A percentile compares a stretch with the other conserved stretches of the same genome.
These are phyloP conservation scores for Polytrichum formosum DNA, from an alignment of 225 moss, liverwort and hornwort genomes.

Conservation along the genomic window DNA sequence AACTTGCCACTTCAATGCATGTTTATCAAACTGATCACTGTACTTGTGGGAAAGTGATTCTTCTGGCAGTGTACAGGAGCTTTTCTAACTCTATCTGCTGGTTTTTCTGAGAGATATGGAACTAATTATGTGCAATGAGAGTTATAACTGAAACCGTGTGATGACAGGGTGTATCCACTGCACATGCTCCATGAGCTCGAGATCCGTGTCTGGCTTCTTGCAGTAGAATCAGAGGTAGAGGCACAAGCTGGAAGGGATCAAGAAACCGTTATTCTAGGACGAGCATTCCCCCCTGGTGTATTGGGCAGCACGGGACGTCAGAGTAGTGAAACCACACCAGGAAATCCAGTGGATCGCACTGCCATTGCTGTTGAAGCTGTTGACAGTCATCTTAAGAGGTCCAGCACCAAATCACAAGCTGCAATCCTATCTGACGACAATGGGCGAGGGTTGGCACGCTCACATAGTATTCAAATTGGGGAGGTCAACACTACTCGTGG, in stretches of 20 bases:
- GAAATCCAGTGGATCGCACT: constrained; percentile 77
- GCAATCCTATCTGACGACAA: constrained; percentile 32
- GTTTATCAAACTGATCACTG: too few species aligned
- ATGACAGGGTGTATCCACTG: constrained; percentile 69
- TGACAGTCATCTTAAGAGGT: constrained; percentile 77
- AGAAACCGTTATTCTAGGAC: constrained; percentile 52
- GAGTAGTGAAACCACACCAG: constrained; percentile 33
- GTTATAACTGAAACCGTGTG: neutral
- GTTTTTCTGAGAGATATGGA: too few species aligned
- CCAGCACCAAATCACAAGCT: constrained; percentile 41
- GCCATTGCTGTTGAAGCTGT: constrained; percentile 69
- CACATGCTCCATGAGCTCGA: constrained; percentile 87
- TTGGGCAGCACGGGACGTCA: constrained; percentile 50
- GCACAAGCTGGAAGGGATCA: constrained; percentile 61
- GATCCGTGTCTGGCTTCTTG: constrained; percentile 97
- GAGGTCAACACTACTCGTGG: constrained; percentile 34
- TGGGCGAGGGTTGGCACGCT: constrained; percentile 39
- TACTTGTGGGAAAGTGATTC: too few species aligned
- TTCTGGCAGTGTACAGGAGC: too few species aligned
- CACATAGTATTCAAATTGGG: constrained; percentile 42
- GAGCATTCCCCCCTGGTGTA: constrained; percentile 58
- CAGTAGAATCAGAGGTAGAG: constrained; percentile 86
- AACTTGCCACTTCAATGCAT: constrained; percentile 10
- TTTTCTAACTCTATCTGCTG: too few species aligned
- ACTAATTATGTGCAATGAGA: too few species aligned